These are phyloP conservation scores for Pulveroboletus sp. DNA, from an alignment of 768 basidiomycete species.

Conservation along the genomic window DNA sequence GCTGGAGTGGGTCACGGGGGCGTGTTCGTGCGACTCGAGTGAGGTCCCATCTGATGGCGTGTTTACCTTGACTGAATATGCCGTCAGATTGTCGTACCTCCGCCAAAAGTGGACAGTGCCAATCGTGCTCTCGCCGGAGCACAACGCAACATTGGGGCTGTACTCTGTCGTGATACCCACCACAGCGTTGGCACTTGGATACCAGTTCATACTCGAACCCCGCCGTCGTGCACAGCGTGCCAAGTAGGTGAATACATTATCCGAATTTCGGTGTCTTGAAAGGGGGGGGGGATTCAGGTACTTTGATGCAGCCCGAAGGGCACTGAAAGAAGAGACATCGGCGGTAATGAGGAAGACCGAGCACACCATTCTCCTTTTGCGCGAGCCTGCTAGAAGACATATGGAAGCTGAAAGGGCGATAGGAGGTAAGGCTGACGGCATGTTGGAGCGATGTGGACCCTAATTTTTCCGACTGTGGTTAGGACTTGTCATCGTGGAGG, in stretches of 20 bases:
- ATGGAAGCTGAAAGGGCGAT: conserved; percentile 59
- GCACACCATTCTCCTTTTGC: conserved; percentile 60
- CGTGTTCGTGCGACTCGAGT: conserved; percentile 58
- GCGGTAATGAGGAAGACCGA: conserved; percentile 62
- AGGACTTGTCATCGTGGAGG: conserved; percentile 79
- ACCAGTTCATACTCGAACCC: conserved; percentile 58
- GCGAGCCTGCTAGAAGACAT: conserved; percentile 64
- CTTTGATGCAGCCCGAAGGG: conserved; percentile 61
- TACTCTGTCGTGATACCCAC: conserved; percentile 56
- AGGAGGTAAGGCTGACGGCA: conserved; percentile 49
- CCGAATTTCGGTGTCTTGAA: conserved; percentile 14
- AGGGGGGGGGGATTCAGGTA: conserved; percentile 43
- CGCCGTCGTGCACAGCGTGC: conserved; percentile 51
- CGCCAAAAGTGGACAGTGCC: conserved; percentile 60
- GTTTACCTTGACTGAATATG: conserved; percentile 14
- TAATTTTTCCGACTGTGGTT: conserved; percentile 16
- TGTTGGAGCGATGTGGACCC: neutral
- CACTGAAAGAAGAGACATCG: conserved; percentile 61
- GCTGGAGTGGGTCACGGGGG: conserved; percentile 45
- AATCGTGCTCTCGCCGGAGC: conserved; percentile 51
- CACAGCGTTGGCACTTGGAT: conserved; percentile 48
- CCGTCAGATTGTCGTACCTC: conserved; percentile 49
- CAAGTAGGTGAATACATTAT: conserved; percentile 38
- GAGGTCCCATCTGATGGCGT: conserved; percentile 11
- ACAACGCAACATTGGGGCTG: conserved; percentile 44